Evolutionary conservation across 306 rosid genomes (phyloP), one percentile per base, ranked within the genome.

Genomic region (Glycyrrhiza uralensis): DNA sequence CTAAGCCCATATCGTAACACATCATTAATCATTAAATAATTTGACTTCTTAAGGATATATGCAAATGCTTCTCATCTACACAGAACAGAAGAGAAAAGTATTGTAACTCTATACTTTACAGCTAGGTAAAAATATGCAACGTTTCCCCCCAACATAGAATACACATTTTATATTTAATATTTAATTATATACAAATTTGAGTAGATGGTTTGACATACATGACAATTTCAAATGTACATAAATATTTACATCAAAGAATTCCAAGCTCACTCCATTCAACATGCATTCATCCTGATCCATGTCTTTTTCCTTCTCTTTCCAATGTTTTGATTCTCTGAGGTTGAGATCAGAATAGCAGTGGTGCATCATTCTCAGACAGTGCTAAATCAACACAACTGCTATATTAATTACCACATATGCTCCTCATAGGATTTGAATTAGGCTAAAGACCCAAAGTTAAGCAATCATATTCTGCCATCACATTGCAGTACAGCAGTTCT

Each of bases 181-280:
- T n/a, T n/a, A n/a, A n/a, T n/a, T n/a, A n/a, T 66, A 66, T 30
- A 66, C 71, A 57, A 57, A 64, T 64, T 32, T 32, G 68, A 71
- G 64, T 51, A 42, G 18, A 51, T 14, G 42, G 22, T 41, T 20
- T 58, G 47, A 56, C 78, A 74, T 30, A 64, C 46, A 38, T 61
- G 18, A 35, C 22, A 51, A 55, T 50, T 42, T 67, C 78, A 60
- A 50, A 59, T 45, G 18, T 77, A 41, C 79, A 61, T 24, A 41
- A 8, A 20, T 79, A 65, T 66, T 63, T 83, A 61, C 83, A 81
- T 64, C 49, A 36, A 74, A 55, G 78, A 85, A 77, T 80, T 55
- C 30, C 74, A 54, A 69, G 64, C 41, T 61, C 41, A 65, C 20
- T 20, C 39, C 33, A 61, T 13, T 46, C 23, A 38, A 26, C 41